These are phyloP conservation scores for Rhodotorula sphaerocarpa DNA, from an alignment of 768 basidiomycete genomes.

Conservation along the genomic window DNA sequence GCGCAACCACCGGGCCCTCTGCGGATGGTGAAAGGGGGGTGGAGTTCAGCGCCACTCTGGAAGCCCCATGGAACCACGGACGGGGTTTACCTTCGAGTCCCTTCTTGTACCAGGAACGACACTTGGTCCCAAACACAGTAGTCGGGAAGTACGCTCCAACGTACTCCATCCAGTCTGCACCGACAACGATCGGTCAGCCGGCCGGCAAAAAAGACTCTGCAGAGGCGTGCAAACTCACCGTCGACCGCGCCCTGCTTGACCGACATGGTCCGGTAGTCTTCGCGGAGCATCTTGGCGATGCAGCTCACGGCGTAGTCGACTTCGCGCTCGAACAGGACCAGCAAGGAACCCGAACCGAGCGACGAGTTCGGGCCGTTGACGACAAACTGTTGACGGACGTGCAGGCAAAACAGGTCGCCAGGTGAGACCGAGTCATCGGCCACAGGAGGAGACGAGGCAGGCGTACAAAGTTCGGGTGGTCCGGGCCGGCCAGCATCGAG, in stretches of 20 bases:
- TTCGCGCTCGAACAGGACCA: conserved; percentile 54
- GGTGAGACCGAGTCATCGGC: no score
- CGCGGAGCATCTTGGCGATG: conserved; percentile 56
- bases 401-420: background rate
- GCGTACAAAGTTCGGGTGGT: conserved; percentile 53
- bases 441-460: no score
- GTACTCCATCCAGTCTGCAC: conserved; percentile 5
- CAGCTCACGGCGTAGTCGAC: conserved; percentile 52
- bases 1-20: conserved; percentile 53
- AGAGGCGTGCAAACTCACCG: conserved; percentile 37
- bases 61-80: background rate
- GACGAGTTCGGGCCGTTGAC: conserved; percentile 52
- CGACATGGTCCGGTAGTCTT: conserved; percentile 57
- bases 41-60: background rate
- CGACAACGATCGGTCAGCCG: background rate
- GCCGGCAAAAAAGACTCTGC: no score
- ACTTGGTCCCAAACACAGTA: conserved; percentile 57
- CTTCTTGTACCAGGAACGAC: conserved; percentile 57
- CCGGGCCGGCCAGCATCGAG: conserved; percentile 51
- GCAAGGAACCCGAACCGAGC: conserved; percentile 52
- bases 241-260: conserved; percentile 55
- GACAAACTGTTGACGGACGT: conserved; percentile 1
- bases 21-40: background rate
- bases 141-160: conserved; percentile 41
- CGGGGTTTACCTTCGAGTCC: conserved; percentile 46